phyloP scores from a whole-genome alignment of 345 rosid genomes.

The Durio zibethinus region DNA sequence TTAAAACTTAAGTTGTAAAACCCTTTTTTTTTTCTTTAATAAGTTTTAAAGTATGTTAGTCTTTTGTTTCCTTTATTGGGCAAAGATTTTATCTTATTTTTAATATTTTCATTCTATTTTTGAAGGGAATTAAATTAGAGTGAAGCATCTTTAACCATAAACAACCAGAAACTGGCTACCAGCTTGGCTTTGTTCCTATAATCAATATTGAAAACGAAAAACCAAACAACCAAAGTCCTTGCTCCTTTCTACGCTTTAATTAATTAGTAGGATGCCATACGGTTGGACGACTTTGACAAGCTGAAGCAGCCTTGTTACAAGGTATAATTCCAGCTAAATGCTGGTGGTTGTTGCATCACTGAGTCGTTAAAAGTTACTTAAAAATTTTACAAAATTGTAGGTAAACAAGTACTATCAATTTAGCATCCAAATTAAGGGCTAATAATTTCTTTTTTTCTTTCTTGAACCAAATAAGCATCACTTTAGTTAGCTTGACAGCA shows the following conservation, averaged over 20 bases:
- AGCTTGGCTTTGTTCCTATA: not conserved
- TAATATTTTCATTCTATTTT: too few relatives aligned
- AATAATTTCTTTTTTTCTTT: not conserved
- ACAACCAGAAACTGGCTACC: not conserved
- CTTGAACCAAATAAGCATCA: not conserved
- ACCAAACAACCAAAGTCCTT: not conserved
- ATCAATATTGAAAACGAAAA: not conserved
- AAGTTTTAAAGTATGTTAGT: not conserved
- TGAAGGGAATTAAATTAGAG: not conserved
- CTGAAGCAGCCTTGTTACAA: not conserved
- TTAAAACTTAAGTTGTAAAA: not conserved
- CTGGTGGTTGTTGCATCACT: constrained; percentile 12
- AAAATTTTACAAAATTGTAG: constrained; percentile 7
- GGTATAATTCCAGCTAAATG: not conserved
- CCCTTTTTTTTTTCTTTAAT: not conserved
- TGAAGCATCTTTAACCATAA: not conserved
- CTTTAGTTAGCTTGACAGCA: not conserved
- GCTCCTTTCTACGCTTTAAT: not conserved
- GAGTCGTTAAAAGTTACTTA: constrained; percentile 1
- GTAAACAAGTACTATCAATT: constrained; percentile 21
- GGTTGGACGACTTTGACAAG: not conserved
- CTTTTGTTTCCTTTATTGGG: too few relatives aligned
- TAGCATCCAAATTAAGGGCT: not conserved
- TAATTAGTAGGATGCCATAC: not conserved
- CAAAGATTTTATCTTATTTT: too few relatives aligned